These are phyloP conservation scores for Canavalia gladiata DNA, from an alignment of 306 rosid species.

Conservation along the genomic window DNA sequence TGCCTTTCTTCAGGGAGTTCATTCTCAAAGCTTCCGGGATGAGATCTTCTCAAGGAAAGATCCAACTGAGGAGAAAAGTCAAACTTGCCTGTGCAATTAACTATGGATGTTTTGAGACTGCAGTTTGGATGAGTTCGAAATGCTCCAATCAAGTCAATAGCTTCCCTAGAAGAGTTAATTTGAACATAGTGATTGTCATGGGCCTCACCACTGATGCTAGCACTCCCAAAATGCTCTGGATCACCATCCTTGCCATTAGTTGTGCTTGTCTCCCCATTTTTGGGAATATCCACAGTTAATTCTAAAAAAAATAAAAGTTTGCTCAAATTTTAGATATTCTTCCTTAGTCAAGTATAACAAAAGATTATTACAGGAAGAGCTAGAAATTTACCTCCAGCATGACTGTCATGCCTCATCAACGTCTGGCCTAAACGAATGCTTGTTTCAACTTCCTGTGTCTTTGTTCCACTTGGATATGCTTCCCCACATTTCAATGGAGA, in stretches of 20 bases:
- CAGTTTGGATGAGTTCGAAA: constrained; percentile 56
- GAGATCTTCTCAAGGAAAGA: constrained; percentile 86
- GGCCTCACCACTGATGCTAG: constrained; percentile 60
- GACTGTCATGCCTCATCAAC: constrained; percentile 53
- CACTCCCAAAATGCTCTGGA: constrained; percentile 56
- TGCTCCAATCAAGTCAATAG: constrained; percentile 76
- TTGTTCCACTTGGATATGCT: constrained; percentile 54
- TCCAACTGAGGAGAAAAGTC: constrained; percentile 74
- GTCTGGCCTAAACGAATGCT: constrained; percentile 53
- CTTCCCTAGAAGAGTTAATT: constrained; percentile 66
- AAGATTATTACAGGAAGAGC: constrained; percentile 30
- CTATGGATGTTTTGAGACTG: constrained; percentile 57
- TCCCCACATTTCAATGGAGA: constrained; percentile 57
- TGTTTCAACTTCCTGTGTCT: constrained; percentile 60
- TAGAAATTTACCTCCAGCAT: constrained; percentile 64
- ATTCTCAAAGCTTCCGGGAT: constrained; percentile 62
- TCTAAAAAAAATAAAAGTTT: constrained; percentile 55
- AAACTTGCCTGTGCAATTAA: constrained; percentile 62
- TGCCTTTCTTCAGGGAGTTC: constrained; percentile 65
- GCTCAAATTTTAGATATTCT: constrained; percentile 45
- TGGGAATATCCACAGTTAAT: constrained; percentile 47
- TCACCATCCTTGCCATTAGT: constrained; percentile 55
- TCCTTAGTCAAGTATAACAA: constrained; percentile 31
- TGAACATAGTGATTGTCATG: constrained; percentile 63
- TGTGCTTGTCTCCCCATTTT: constrained; percentile 56